phyloP scores from a whole-genome alignment of 176 grass and related monocot species.

The barley (Hordeum vulgare) region DNA sequence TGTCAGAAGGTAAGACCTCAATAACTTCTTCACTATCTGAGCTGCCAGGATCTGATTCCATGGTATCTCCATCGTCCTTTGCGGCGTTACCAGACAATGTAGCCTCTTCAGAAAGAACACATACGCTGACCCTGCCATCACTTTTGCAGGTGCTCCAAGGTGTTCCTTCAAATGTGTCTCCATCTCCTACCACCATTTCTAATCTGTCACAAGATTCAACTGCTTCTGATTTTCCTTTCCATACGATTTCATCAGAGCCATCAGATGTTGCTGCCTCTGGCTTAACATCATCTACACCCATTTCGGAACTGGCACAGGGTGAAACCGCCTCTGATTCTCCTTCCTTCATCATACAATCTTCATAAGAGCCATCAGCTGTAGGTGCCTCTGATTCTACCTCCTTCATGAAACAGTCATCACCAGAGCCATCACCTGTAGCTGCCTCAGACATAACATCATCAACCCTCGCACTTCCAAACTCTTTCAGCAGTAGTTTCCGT shows the following conservation, averaged over 20 bases:
- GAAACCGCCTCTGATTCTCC: conserved; percentile 11
- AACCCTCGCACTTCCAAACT: conserved; percentile 39
- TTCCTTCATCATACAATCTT: background rate
- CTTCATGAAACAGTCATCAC: background rate
- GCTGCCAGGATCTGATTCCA: background rate
- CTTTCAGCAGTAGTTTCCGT: conserved; percentile 44
- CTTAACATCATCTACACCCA: background rate
- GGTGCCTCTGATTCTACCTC: conserved; percentile 2
- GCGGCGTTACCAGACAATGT: background rate
- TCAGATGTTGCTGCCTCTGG: conserved; percentile 1
- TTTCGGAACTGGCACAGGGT: conserved; percentile 17
- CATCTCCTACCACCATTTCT: conserved; percentile 15
- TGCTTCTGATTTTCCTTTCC: conserved; percentile 2
- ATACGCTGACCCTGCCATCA: background rate
- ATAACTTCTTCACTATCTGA: background rate
- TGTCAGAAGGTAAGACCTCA: background rate
- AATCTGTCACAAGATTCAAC: background rate
- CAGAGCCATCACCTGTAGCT: background rate
- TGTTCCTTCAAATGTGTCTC: background rate
- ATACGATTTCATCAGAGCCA: background rate
- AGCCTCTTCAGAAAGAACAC: conserved; percentile 26
- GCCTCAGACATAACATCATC: conserved; percentile 19
- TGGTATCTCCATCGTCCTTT: background rate
- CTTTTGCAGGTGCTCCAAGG: background rate
- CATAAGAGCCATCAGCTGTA: background rate